phyloP scores from a whole-genome alignment of 208 protist species.

The Crithidia expoeki region DNA sequence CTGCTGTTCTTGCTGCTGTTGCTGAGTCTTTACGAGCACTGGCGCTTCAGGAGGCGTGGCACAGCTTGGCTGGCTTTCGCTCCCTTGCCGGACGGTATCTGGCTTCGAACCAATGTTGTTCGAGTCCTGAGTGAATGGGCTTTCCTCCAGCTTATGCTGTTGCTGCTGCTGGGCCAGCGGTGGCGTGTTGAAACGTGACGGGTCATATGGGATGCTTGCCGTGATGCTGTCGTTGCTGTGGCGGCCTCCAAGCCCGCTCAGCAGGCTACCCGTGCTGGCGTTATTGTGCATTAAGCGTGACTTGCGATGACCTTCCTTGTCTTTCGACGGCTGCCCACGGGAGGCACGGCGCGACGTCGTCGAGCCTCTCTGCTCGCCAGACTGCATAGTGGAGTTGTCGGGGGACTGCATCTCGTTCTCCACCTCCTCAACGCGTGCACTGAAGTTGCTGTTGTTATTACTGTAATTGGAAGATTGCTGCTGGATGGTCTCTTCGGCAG shows the following conservation, averaged over 20 bases:
- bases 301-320: slow-evolving; percentile 10
- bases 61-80: slow-evolving; percentile 22
- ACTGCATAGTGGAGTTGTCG: slow-evolving; percentile 8
- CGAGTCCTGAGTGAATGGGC: slow-evolving; percentile 6
- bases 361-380: background rate
- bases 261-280: background rate
- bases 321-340: background rate
- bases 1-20: slow-evolving; percentile 1
- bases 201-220: slow-evolving; percentile 35
- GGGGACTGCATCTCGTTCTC: background rate
- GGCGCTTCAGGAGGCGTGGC: slow-evolving; percentile 30
- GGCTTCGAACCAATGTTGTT: background rate
- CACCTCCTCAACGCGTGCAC: background rate
- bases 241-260: slow-evolving; percentile 4
- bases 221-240: slow-evolving; percentile 36
- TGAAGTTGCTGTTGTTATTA: background rate
- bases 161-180: slow-evolving; percentile 23
- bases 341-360: background rate
- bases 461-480: background rate
- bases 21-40: background rate
- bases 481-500: background rate
- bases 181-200: slow-evolving; percentile 17
- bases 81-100: background rate
- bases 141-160: slow-evolving; percentile 1
- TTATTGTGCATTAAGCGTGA: background rate